These are phyloP conservation scores for Rhynchospora pubera DNA, from an alignment of 176 grass and related monocot genomes.

Conservation along the genomic window DNA sequence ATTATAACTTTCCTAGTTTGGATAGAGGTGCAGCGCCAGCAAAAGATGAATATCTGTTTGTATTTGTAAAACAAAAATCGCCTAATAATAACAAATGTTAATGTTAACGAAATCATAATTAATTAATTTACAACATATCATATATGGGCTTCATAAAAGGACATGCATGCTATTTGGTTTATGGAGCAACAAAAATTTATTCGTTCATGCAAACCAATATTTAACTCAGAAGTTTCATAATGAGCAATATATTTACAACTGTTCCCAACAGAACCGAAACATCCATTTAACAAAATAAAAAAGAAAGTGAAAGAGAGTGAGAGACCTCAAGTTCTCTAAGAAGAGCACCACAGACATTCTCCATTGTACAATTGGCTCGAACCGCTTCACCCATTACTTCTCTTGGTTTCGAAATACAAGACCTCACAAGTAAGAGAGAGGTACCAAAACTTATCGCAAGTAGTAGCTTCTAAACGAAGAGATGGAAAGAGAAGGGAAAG, in stretches of 20 bases:
- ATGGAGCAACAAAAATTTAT: neutral
- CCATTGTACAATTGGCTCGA: slow-evolving; percentile 54
- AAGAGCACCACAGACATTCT: slow-evolving; percentile 65
- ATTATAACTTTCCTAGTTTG: no score
- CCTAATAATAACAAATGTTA: neutral
- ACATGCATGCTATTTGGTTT: neutral
- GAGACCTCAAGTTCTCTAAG: slow-evolving; percentile 84
- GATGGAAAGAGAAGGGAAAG: neutral
- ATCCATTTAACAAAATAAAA: neutral
- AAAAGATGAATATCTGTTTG: neutral
- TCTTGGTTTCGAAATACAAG: neutral
- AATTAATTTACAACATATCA: neutral
- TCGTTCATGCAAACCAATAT: neutral
- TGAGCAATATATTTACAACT: neutral
- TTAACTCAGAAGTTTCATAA: neutral
- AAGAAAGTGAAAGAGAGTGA: slow-evolving; percentile 3
- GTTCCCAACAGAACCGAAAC: neutral
- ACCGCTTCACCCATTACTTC: slow-evolving; percentile 49
- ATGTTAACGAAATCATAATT: neutral
- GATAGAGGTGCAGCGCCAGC: no score
- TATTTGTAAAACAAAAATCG: neutral
- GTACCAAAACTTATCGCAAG: neutral
- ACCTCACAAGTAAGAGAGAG: neutral
- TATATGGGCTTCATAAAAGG: neutral
- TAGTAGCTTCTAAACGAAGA: neutral